Conservation (phyloP, 805 yeast species). For the Monosporozyma yasuniensis region DNA sequence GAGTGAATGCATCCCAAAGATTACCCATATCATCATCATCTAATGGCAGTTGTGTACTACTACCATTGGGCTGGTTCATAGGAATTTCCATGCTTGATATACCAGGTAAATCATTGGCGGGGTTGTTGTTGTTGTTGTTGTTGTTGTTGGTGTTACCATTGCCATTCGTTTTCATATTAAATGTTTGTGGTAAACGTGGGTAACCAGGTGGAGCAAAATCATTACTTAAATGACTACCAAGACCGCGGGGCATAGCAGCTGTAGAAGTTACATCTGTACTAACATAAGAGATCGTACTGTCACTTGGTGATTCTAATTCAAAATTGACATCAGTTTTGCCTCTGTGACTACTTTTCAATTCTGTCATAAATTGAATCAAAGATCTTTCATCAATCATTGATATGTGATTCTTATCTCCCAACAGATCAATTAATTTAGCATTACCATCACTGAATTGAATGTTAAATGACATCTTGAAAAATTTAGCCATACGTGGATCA, state of each 20-base stretch:
- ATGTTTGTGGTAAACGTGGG: neutral
- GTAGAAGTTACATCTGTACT: neutral
- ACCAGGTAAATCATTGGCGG: neutral
- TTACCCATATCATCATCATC: neutral
- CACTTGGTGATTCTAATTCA: neutral
- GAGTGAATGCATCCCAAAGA: neutral
- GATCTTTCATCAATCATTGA: conserved; percentile 2
- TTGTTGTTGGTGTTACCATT: neutral
- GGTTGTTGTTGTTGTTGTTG: neutral
- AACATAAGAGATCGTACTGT: neutral
- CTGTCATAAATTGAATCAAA: neutral
- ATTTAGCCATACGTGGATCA: conserved; percentile 15
- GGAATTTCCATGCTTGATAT: neutral
- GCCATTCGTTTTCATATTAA: neutral
- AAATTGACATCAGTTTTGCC: neutral
- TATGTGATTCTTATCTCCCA: conserved; percentile 15
- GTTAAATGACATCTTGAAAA: conserved; percentile 19
- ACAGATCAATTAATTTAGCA: conserved; percentile 10
- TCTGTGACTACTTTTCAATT: neutral
- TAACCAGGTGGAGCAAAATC: neutral
- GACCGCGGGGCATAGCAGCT: neutral
- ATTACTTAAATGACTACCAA: neutral
- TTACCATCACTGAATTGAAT: conserved; percentile 11
- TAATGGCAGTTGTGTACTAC: neutral
- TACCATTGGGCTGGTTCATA: neutral